Base-by-base conservation (phyloP, 306 rosid species). In the Parietaria judaica region DNA sequence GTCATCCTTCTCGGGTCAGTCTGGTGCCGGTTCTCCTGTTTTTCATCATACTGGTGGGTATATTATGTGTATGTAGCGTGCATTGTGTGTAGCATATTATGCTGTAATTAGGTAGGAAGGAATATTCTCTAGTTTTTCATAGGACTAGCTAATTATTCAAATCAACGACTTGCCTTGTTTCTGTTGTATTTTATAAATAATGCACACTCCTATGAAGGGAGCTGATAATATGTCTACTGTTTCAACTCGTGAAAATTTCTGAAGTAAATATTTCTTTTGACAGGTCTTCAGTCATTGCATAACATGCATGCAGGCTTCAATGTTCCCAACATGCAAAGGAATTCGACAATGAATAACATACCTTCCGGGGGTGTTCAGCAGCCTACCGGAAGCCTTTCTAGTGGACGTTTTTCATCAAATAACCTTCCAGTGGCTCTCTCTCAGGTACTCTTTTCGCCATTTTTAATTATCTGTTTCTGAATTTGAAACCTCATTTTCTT, bases 351-450 rank as follows among this genome's bases (percentile, higher is more conserved):
- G 73, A 84, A 78, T 66, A 86, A 76, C 15, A 72, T 88, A 64
- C 95, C 96, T 34, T 79, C 99, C 35, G 95, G 95, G 12, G 99
- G 95, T 56, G 90, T 82, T 78, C 99, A 92, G 74, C 99, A 84
- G 74, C 95, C 86, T 48, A 68, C 90, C 48, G 96, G 94, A 70
- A 86, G 78, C 71, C 84, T 92, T 63, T 77, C 95, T 51, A 83
- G 96, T 56, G 96, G 99, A 56, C 83, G 96, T 69, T 92, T 88
- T 76, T 67, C 83, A 9, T 80, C 99, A 51, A 92, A 86, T 77
- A 88, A 84, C 80, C 78, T 88, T 58, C 94, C 99, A 35, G 90
- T 82, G 37, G 90, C 87, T 63, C 72, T 92, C 71, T 86, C 99
- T 36, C 99, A 92, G 96, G 99, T 92, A 69, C 67, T 14, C 52